phyloP scores from a whole-genome alignment of 2,329 filamentous ascomycete genomes.

The Dactylellina sp. region DNA sequence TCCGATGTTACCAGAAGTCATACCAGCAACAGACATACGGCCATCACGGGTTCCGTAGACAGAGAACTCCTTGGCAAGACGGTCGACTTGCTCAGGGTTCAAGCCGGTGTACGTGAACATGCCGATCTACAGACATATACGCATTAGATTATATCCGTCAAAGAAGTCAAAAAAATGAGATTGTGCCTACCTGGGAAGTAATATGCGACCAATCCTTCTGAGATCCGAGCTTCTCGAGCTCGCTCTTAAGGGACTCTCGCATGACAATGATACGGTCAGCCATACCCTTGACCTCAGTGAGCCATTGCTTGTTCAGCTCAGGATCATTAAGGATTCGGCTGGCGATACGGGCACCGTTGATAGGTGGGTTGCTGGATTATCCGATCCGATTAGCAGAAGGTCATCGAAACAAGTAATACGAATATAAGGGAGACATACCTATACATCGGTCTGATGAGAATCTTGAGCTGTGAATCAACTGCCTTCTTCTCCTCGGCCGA shows the following conservation, averaged over 20 bases:
- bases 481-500: constrained; percentile 72
- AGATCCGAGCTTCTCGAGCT: constrained; percentile 85
- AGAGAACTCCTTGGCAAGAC: constrained; percentile 71
- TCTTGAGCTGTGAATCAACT: constrained; percentile 87
- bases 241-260: constrained; percentile 79
- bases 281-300: constrained; percentile 91
- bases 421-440: constrained; percentile 65
- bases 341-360: constrained; percentile 92
- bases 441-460: constrained; percentile 96
- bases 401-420: neutral
- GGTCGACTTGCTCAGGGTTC: constrained; percentile 75
- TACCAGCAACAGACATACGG: constrained; percentile 85
- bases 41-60: constrained; percentile 97
- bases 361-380: constrained; percentile 76
- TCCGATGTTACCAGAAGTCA: constrained; percentile 80
- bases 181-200: constrained; percentile 79
- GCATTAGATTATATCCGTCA: neutral
- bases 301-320: constrained; percentile 87
- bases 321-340: constrained; percentile 84
- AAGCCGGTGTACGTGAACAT: constrained; percentile 96
- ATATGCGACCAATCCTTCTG: constrained; percentile 97
- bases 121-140: constrained; percentile 72
- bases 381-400: neutral
- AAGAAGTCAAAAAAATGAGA: neutral
- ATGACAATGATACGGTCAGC: constrained; percentile 93